These are phyloP conservation scores for Ilex paraguariensis DNA, from an alignment of 305 asterid genomes.

Conservation along the genomic window DNA sequence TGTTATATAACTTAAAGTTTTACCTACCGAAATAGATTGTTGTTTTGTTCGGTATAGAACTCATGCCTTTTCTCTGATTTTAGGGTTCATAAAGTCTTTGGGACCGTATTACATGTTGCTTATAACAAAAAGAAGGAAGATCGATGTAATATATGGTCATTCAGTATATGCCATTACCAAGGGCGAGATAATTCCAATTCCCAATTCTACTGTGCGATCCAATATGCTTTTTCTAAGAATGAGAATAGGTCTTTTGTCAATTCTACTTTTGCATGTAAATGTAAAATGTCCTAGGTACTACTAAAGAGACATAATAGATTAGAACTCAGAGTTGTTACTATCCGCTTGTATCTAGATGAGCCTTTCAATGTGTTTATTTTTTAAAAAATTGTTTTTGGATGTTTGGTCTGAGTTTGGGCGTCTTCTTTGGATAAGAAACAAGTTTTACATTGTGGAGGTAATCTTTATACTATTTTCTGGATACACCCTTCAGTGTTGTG, in stretches of 20 bases:
- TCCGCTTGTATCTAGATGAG: slow-evolving; percentile 27
- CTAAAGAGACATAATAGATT: slow-evolving; percentile 27
- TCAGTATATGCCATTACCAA: slow-evolving; percentile 39
- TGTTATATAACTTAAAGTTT: slow-evolving; percentile 15
- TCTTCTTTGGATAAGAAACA: background rate
- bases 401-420: slow-evolving; percentile 16
- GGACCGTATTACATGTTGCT: slow-evolving; percentile 26
- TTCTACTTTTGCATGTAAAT: slow-evolving; percentile 43
- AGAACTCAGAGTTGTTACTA: slow-evolving; percentile 30
- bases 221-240: slow-evolving; percentile 40
- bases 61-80: slow-evolving; percentile 18
- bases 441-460: too few species aligned
- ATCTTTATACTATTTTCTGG: too few species aligned
- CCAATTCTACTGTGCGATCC: slow-evolving; percentile 53
- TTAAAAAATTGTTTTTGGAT: slow-evolving; percentile 16
- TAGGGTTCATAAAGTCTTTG: slow-evolving; percentile 83
- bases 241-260: slow-evolving; percentile 55
- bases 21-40: background rate
- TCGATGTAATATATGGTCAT: too few species aligned
- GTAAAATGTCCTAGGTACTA: slow-evolving; percentile 39
- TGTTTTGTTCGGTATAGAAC: background rate
- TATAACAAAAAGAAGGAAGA: too few species aligned
- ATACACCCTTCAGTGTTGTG: slow-evolving; percentile 13
- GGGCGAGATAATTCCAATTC: slow-evolving; percentile 70
- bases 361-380: slow-evolving; percentile 17